Evolutionary conservation across 2,329 filamentous ascomycete species (phyloP).

Genomic region (Trichoderma endophyticum): DNA sequence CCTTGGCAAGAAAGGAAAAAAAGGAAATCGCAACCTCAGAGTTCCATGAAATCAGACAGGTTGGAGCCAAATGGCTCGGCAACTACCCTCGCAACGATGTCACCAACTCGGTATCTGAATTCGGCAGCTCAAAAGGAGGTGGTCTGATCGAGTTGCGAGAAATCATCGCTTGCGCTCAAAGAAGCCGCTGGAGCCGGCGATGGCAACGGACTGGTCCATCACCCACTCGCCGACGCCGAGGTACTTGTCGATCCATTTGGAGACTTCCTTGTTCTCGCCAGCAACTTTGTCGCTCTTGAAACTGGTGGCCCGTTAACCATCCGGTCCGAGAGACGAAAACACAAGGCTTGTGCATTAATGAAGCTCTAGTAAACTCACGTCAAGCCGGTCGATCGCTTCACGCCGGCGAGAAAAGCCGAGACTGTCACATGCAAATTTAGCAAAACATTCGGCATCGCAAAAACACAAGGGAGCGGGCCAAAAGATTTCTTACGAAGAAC

Average conservation of each 20-base stretch:
- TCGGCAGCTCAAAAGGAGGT: neutral
- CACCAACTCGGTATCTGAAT: neutral
- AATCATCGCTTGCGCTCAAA: constrained; percentile 83
- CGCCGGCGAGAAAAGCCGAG: constrained; percentile 92
- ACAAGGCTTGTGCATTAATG: neutral
- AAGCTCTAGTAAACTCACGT: constrained; percentile 67
- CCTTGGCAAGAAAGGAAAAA: neutral
- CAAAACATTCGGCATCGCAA: neutral
- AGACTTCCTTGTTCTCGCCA: constrained; percentile 74
- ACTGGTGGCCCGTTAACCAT: constrained; percentile 53
- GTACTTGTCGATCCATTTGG: constrained; percentile 89
- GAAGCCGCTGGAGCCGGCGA: constrained; percentile 82
- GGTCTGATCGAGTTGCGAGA: neutral
- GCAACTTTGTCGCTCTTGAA: constrained; percentile 82
- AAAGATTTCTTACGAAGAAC: constrained; percentile 66
- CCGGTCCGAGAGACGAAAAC: neutral
- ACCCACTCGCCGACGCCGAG: constrained; percentile 94
- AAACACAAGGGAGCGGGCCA: neutral
- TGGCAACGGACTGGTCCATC: constrained; percentile 94
- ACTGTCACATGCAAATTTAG: constrained; percentile 49
- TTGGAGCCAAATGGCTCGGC: neutral
- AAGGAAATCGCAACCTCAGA: neutral
- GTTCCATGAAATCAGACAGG: neutral
- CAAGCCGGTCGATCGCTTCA: constrained; percentile 95
- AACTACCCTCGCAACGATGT: neutral